phyloP scores from a whole-genome alignment of 2,329 filamentous ascomycete genomes.

The Aureobasidium pullulans region DNA sequence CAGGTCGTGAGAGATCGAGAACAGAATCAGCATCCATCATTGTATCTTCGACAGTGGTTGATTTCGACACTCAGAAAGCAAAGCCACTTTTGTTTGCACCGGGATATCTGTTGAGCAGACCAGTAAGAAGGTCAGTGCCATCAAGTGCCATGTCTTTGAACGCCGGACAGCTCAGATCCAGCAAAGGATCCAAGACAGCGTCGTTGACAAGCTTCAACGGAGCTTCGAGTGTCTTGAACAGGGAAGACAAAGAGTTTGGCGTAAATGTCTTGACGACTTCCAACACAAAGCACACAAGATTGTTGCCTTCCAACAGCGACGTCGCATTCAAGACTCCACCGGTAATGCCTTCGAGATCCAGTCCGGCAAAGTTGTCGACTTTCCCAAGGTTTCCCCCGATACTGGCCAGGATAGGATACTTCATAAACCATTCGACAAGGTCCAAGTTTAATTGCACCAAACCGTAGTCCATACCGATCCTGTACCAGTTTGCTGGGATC shows the following conservation, averaged over 20 bases:
- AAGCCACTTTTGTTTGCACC: slow-evolving; percentile 2
- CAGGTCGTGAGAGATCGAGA: no score
- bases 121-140: not conserved
- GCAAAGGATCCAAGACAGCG: slow-evolving; percentile 20
- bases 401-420: slow-evolving; percentile 26
- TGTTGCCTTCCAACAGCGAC: slow-evolving; percentile 41
- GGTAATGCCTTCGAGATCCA: slow-evolving; percentile 30
- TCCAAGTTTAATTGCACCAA: slow-evolving; percentile 19
- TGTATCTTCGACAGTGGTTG: no score
- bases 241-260: slow-evolving; percentile 35
- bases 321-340: slow-evolving; percentile 36
- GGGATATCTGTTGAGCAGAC: not conserved
- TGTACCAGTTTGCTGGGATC: slow-evolving; percentile 36
- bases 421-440: slow-evolving; percentile 15
- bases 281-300: slow-evolving; percentile 38
- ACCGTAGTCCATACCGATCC: slow-evolving; percentile 27
- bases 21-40: no score
- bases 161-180: slow-evolving; percentile 22
- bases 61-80: not conserved
- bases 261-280: slow-evolving; percentile 33
- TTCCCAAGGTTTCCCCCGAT: slow-evolving; percentile 32
- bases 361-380: slow-evolving; percentile 27
- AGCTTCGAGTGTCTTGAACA: slow-evolving; percentile 29
- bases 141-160: slow-evolving; percentile 16
- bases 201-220: slow-evolving; percentile 29